These are phyloP conservation scores for Leptodermis oblonga DNA, from an alignment of 257 asterid genomes.

Conservation along the genomic window DNA sequence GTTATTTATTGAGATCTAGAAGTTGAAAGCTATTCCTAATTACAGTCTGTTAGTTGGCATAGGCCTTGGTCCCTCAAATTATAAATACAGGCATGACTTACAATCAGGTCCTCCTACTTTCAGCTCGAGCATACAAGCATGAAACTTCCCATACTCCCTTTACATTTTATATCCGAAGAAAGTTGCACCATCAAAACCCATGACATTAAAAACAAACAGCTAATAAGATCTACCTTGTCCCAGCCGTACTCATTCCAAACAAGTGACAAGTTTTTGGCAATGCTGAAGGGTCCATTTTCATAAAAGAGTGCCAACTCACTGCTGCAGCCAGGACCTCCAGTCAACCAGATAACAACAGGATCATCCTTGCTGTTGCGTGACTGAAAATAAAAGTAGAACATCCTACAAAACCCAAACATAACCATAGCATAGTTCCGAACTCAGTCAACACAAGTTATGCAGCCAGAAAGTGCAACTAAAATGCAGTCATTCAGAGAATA, in stretches of 20 bases:
- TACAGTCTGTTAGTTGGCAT: not conserved
- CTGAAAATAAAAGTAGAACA: constrained; percentile 93
- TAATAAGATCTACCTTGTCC: constrained; percentile 33
- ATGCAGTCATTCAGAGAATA: not conserved
- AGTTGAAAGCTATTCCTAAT: not conserved
- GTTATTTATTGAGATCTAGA: not conserved
- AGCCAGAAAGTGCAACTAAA: not conserved
- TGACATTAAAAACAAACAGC: not conserved
- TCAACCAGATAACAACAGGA: constrained; percentile 96
- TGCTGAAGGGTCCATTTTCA: constrained; percentile 87
- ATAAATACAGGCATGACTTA: not conserved
- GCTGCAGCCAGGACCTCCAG: constrained; percentile 99
- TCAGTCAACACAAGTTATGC: not conserved
- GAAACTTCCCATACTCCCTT: not conserved
- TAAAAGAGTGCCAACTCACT: constrained; percentile 95
- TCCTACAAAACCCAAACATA: constrained; percentile 36
- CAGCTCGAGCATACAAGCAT: not conserved
- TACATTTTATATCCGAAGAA: not conserved
- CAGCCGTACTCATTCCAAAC: constrained; percentile 75
- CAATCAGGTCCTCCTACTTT: not conserved
- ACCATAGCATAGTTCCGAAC: not conserved
- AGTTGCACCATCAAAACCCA: not conserved
- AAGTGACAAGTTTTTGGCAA: constrained; percentile 71
- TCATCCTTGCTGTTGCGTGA: constrained; percentile 67
- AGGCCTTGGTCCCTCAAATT: not conserved